Evolutionary conservation across 495 filamentous ascomycete species (phyloP).

Genomic region (Immersiella caudata): DNA sequence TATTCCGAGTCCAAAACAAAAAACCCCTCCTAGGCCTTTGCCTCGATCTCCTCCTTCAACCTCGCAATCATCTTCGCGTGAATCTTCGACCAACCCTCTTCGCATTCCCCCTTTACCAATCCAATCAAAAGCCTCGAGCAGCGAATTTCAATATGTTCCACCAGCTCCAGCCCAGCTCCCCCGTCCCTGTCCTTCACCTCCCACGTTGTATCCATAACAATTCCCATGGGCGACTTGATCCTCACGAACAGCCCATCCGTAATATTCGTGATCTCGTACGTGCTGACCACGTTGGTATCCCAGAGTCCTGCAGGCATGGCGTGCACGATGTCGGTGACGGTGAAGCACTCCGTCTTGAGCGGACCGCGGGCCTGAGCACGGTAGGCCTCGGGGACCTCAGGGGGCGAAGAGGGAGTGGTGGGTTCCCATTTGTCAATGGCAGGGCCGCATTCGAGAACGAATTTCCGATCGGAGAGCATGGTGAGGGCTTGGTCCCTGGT

Average conservation of each 20-base stretch:
- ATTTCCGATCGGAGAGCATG: conserved; percentile 62
- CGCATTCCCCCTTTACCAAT: conserved; percentile 47
- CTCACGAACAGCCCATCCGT: conserved; percentile 47
- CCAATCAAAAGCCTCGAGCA: conserved; percentile 48
- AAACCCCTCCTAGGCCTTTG: conserved; percentile 4
- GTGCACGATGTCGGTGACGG: conserved; percentile 43
- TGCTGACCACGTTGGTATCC: conserved; percentile 52
- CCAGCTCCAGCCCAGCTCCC: conserved; percentile 34
- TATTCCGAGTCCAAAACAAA: neutral
- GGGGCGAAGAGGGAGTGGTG: conserved; percentile 25
- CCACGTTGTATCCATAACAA: conserved; percentile 53
- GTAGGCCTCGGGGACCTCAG: conserved; percentile 27
- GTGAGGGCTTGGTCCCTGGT: conserved; percentile 60
- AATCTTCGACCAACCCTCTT: conserved; percentile 45
- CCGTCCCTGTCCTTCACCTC: conserved; percentile 32
- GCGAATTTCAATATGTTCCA: conserved; percentile 44
- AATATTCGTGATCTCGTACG: conserved; percentile 48
- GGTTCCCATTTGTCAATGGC: conserved; percentile 43
- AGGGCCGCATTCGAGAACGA: conserved; percentile 50
- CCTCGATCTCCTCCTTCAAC: conserved; percentile 32
- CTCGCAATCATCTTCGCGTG: conserved; percentile 44
- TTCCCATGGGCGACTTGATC: conserved; percentile 47
- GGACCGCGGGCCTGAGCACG: conserved; percentile 19
- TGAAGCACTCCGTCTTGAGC: conserved; percentile 24
- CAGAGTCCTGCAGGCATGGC: conserved; percentile 46